Base-by-base conservation (phyloP, 1,284 basidiomycete genomes). In the Rhodofomes roseus region DNA sequence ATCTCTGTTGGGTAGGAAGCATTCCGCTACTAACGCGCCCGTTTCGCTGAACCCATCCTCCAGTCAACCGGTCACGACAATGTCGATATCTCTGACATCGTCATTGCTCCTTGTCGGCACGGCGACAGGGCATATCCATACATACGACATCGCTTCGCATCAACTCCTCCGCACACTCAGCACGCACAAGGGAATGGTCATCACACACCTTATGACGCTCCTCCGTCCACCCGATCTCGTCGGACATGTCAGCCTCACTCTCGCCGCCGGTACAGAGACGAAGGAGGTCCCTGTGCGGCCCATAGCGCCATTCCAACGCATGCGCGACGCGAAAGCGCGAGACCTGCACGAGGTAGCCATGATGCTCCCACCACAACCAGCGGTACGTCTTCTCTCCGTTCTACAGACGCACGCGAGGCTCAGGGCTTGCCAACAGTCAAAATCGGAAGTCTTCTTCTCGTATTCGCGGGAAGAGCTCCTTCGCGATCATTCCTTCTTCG, bases 111-210 rank as follows among this genome's bases (percentile, higher is more conserved):
- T 96, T 18, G 83, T 85, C 25, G 93, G 93, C 14, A 93, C 92
- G 0, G 71, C 80, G 2, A 74, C 81, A 0, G 94, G 93, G 7
- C 74, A 86, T n/a, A 84, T 98, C 53, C 84, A 92, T 60, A 72
- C 95, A 31, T 93, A 96, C 70, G 91, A 97, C 63, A 83, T 96
- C 37, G 86, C 91, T 1, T 96, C 96, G 1, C 92, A 96, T 67
- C 95, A 98, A 71, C 84, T 89, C 34, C 78, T 96, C 29, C 89
- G 93, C 37, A 90, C 89, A 18, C 85, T 97, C 64, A 80, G 85
- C 1, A 80, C 87, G 3, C 86, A 82, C 76, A 91, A 88, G 62
- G 90, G 88, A 12, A 75, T 84, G 55, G 77, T 84, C n/a, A 86
- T 96, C 70, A 87, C 90, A 8, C 79, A 88, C 71, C 71, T 97